Base-by-base conservation (phyloP, 2,329 filamentous ascomycete species). In the Xenosphaeropsis pyriputrescens region DNA sequence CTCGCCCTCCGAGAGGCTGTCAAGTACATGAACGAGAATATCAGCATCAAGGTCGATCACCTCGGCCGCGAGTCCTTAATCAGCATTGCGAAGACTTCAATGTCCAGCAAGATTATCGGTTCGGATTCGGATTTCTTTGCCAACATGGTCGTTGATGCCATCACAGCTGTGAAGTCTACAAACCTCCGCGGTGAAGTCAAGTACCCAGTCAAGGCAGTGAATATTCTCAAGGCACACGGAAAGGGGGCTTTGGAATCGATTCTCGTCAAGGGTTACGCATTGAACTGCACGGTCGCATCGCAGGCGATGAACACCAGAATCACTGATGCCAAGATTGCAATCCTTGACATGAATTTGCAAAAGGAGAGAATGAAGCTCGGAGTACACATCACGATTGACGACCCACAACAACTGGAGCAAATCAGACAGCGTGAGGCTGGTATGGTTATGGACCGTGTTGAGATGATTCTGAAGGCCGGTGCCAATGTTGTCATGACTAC, bases 321-420 rank as follows among this genome's bases (percentile, higher is more conserved):
- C 57, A 75, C 74, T 37, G 88, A 96, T 60, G 91, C 91, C 48
- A 96, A 93, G 69, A 98, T 98, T 60, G 91, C 91, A 36, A 80
- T 89, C 52, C 64, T 98, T 43, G 91, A 98, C 58, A 96, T 98
- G 75, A 98, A 98, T 63, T 61, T 98, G 53, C 89, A 96, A 57
- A 98, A 98, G 68, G 89, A 96, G 69, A 75, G 89, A 50, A 96
- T 98, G 91, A 96, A 98, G 73, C 68, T 98, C 41, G 91, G 91
- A 48, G 91, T 98, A 43, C 89, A 98, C 62, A 94, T 98, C 53
- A 96, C 91, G 11, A 83, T 98, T 47, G 91, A 98, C 51, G 91
- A 98, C 57, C 91, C 91, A 35, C 80, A 93, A 57, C 91, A 98
- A 61, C 72, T 98, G 36, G 91, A 98, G 68, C 88, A 95, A 70